Evolutionary conservation across 345 rosid genomes (phyloP).

Genomic region (Euphorbia tirucalli): DNA sequence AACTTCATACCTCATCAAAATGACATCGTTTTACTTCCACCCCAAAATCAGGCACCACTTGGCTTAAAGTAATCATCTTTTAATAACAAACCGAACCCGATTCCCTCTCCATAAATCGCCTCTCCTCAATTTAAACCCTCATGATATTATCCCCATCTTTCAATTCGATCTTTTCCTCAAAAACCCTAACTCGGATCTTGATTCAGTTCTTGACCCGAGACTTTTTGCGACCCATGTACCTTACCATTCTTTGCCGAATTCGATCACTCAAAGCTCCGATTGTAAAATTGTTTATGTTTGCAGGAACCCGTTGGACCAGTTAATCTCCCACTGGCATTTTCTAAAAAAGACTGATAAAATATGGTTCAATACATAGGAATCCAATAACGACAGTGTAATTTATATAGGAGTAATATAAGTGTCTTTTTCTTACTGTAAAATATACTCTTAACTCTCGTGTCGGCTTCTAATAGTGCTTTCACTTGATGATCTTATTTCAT

Average conservation of each 20-base stretch:
- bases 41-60: constrained; percentile 1
- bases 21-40: neutral
- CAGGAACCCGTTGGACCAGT: neutral
- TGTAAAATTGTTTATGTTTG: neutral
- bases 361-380: too few relatives aligned
- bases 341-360: too few relatives aligned
- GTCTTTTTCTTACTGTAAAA: too few relatives aligned
- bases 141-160: neutral
- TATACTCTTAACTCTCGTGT: too few relatives aligned
- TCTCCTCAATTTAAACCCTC: neutral
- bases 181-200: neutral
- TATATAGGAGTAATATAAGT: too few relatives aligned
- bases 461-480: too few relatives aligned
- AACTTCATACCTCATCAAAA: neutral
- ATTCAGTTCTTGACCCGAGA: neutral
- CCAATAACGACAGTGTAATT: too few relatives aligned
- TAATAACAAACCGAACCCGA: neutral
- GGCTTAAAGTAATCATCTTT: neutral
- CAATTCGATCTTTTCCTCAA: neutral
- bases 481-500: too few relatives aligned
- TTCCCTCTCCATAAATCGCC: neutral
- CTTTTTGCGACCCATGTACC: neutral
- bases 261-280: neutral
- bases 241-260: neutral
- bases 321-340: neutral